Percentiles rank a stretch among this genome's conserved stretches.
Conservation (phyloP, 2,329 filamentous ascomycete species). For the Diaporthe citrichinensis region DNA sequence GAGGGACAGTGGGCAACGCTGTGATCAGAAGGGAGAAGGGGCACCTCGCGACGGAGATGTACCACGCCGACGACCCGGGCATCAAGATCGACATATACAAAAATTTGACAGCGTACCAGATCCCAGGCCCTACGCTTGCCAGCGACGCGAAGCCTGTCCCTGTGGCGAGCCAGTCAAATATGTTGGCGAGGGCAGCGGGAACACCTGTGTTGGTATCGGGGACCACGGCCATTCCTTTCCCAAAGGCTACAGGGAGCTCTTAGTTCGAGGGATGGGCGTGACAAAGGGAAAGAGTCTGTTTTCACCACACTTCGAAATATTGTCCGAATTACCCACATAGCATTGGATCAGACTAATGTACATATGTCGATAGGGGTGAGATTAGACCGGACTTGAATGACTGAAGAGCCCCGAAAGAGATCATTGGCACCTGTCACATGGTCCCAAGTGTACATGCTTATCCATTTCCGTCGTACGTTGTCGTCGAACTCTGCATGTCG, state of each 20-base stretch:
- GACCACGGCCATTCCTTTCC: slow-evolving; percentile 44
- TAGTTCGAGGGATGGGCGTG: fast-evolving
- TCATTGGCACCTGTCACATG: too few species aligned
- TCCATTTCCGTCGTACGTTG: neutral
- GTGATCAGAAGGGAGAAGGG: slow-evolving; percentile 1
- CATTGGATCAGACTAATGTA: neutral
- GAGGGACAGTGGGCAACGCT: slow-evolving; percentile 24
- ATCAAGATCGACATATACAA: slow-evolving; percentile 46
- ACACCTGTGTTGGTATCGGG: slow-evolving; percentile 47
- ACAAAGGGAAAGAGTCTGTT: neutral
- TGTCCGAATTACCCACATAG: too few species aligned
- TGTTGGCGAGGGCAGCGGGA: slow-evolving; percentile 42
- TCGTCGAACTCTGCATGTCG: neutral
- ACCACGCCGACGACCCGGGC: slow-evolving; percentile 45
- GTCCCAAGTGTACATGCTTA: neutral
- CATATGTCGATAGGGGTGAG: neutral
- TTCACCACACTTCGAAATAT: neutral
- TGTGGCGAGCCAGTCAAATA: slow-evolving; percentile 44
- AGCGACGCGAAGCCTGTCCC: slow-evolving; percentile 46
- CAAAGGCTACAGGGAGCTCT: neutral
- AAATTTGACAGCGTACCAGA: slow-evolving; percentile 44
- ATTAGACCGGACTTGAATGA: neutral
- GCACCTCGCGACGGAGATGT: slow-evolving; percentile 45
- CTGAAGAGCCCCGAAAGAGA: neutral
- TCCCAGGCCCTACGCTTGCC: slow-evolving; percentile 49